Evolutionary conservation across 2,329 filamentous ascomycete genomes (phyloP).

Genomic region (Neoarthrinium moseri): DNA sequence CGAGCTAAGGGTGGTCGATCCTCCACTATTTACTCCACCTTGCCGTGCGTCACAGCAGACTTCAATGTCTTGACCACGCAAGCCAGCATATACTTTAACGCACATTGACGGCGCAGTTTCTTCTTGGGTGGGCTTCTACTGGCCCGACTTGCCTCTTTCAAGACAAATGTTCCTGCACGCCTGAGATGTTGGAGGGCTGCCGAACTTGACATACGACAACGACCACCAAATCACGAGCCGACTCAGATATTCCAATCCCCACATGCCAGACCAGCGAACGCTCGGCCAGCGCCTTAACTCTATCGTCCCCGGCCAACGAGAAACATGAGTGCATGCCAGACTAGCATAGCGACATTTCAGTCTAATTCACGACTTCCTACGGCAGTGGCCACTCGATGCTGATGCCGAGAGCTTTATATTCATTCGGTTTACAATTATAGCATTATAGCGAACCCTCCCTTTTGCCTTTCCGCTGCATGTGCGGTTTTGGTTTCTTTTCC

Average conservation of each 20-base stretch:
- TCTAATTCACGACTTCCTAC: no score
- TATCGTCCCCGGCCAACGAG: background rate
- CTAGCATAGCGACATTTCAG: no score
- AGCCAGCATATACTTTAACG: slow-evolving; percentile 7
- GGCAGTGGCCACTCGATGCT: no score
- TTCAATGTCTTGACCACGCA: slow-evolving; percentile 4
- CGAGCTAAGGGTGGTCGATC: background rate
- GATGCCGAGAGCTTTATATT: no score
- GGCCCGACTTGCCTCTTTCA: background rate
- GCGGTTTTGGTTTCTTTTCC: background rate
- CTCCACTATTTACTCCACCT: slow-evolving; percentile 2
- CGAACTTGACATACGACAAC: slow-evolving; percentile 2
- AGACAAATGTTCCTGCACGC: no score
- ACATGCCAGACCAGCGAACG: background rate
- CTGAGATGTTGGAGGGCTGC: background rate
- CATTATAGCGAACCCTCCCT: no score
- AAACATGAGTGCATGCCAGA: slow-evolving; percentile 8
- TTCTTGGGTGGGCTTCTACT: background rate
- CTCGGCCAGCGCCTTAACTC: background rate
- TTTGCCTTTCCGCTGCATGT: background rate
- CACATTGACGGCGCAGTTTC: slow-evolving; percentile 1
- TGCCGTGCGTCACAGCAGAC: slow-evolving; percentile 3
- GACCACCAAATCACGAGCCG: background rate
- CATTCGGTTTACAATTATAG: no score
- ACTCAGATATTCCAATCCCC: background rate